phyloP scores from a whole-genome alignment of 768 basidiomycete genomes.

The Russula griseocarnosa region DNA sequence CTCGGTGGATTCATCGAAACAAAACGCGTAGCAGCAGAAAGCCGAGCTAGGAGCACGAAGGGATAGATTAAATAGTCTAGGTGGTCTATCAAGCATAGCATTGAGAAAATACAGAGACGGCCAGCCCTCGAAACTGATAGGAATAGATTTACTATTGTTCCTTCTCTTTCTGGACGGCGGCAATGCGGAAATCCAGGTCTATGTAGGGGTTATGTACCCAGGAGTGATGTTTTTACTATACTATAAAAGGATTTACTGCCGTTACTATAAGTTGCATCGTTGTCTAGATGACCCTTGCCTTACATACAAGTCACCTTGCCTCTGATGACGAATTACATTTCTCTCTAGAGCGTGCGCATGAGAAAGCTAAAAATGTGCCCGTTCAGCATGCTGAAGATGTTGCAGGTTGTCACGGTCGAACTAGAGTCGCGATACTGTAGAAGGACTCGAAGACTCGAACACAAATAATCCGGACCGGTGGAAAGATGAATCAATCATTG shows the following conservation, averaged over 20 bases:
- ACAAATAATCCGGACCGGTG: not conserved
- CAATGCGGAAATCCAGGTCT: not conserved
- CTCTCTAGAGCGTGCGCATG: no score
- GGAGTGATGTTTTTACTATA: not conserved
- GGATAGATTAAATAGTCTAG: not conserved
- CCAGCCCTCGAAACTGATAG: not conserved
- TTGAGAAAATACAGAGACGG: not conserved
- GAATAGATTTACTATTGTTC: not conserved
- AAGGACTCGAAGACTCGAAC: no score
- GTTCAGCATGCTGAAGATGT: no score
- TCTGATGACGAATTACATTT: no score
- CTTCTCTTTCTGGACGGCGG: not conserved
- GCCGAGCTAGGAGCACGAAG: slow-evolving; percentile 5
- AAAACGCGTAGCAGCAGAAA: not conserved
- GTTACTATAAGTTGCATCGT: not conserved
- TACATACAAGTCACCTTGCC: no score
- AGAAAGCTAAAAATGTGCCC: no score
- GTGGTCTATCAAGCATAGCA: not conserved
- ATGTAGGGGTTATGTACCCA: not conserved
- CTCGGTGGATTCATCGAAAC: slow-evolving; percentile 77
- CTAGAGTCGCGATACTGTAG: no score
- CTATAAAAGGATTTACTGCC: not conserved
- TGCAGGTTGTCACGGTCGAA: no score
- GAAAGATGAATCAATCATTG: not conserved
- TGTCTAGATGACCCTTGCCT: no score